These are phyloP conservation scores for Umbelopsis vinacea DNA, from an alignment of 192 early-diverging fungal species.

Conservation along the genomic window DNA sequence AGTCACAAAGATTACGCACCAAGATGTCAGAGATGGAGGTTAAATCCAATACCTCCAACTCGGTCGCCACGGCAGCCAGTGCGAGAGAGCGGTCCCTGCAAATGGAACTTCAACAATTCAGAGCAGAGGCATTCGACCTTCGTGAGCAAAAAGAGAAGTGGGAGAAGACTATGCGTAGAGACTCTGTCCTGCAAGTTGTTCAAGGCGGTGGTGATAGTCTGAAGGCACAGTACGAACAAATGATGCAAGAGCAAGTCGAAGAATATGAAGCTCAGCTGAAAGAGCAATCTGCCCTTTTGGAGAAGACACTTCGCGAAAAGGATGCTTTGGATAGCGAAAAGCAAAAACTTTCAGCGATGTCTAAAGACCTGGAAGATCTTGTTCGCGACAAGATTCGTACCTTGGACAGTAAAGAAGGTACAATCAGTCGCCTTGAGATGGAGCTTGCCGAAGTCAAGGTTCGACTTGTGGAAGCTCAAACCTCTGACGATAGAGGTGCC, in stretches of 20 bases:
- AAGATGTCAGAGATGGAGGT: conserved; percentile 38
- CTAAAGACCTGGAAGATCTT: conserved; percentile 20
- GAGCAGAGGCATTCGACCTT: conserved; percentile 25
- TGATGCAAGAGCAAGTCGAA: conserved; percentile 37
- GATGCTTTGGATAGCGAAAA: conserved; percentile 31
- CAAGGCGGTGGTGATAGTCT: conserved; percentile 33
- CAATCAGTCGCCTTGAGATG: conserved; percentile 35
- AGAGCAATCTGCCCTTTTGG: conserved; percentile 29
- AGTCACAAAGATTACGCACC: conserved; percentile 8
- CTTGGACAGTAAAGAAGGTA: conserved; percentile 41
- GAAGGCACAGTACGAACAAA: conserved; percentile 31
- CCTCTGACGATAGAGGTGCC: neutral
- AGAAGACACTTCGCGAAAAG: conserved; percentile 27
- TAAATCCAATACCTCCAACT: conserved; percentile 33
- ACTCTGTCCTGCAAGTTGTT: conserved; percentile 44
- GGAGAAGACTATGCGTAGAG: conserved; percentile 45
- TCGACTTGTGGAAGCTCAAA: neutral
- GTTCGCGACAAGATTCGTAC: conserved; percentile 41
- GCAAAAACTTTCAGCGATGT: conserved; percentile 26
- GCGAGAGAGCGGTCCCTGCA: conserved; percentile 31
- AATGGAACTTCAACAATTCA: conserved; percentile 37
- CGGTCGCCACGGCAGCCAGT: conserved; percentile 8
- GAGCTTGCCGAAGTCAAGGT: conserved; percentile 29
- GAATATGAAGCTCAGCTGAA: conserved; percentile 42
- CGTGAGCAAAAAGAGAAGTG: conserved; percentile 41